Conservation (phyloP, 1,284 basidiomycete genomes). For the Polyporus tsugae region DNA sequence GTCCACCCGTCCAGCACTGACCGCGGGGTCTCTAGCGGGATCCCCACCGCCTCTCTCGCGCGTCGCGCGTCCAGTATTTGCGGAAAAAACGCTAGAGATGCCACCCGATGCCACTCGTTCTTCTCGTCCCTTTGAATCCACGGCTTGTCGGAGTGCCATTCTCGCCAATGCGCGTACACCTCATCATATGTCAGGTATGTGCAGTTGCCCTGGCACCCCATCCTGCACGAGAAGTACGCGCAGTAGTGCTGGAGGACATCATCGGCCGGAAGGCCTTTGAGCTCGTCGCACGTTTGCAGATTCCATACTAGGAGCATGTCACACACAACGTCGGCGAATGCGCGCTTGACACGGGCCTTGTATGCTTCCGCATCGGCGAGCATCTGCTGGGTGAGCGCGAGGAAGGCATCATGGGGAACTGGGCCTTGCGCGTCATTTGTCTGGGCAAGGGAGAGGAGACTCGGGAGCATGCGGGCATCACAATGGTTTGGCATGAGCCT, state of each 20-base stretch:
- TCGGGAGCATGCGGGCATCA: slow-evolving; percentile 9
- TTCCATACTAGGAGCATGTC: too few species aligned
- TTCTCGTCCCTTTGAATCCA: background rate
- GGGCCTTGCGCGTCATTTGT: slow-evolving; percentile 13
- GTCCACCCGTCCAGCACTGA: background rate
- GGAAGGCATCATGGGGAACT: slow-evolving; percentile 8
- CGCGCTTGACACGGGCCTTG: background rate
- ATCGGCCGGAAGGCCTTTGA: slow-evolving; percentile 8
- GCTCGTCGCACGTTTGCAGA: too few species aligned
- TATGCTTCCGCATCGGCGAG: slow-evolving; percentile 9
- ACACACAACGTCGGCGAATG: background rate
- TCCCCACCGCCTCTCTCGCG: background rate
- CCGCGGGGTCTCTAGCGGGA: slow-evolving; percentile 1
- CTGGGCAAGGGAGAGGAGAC: slow-evolving; percentile 8
- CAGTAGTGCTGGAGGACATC: slow-evolving; percentile 8
- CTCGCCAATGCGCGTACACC: slow-evolving; percentile 15
- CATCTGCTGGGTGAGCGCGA: background rate
- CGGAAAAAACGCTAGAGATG: too few species aligned
- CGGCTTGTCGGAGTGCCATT: background rate
- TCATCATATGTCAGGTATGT: slow-evolving; percentile 5
- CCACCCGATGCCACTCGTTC: too few species aligned
- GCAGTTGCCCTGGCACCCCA: background rate
- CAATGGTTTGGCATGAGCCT: slow-evolving; percentile 10
- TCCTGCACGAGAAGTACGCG: slow-evolving; percentile 14
- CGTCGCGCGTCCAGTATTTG: too few species aligned